Conservation (phyloP, 495 filamentous ascomycete species). For the Penicillium goetzii region DNA sequence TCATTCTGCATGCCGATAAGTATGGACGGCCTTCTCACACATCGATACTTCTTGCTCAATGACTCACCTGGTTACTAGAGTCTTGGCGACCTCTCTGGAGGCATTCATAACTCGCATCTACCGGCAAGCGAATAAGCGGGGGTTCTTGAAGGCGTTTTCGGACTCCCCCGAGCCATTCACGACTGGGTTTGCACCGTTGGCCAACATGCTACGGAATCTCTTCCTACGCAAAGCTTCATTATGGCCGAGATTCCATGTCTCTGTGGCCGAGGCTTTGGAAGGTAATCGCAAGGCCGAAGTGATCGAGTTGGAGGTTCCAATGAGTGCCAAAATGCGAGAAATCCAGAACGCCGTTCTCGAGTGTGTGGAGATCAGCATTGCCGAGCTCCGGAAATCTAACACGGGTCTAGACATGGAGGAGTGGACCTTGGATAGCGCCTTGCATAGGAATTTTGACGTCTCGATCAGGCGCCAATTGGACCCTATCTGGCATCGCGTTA, state of each 20-base stretch:
- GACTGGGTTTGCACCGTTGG: slow-evolving; percentile 83
- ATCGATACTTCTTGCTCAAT: not conserved
- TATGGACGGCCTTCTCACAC: slow-evolving; percentile 20
- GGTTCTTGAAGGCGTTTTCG: slow-evolving; percentile 96
- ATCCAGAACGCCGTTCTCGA: slow-evolving; percentile 95
- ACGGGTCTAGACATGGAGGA: slow-evolving; percentile 92
- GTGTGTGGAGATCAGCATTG: slow-evolving; percentile 92
- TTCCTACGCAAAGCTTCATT: slow-evolving; percentile 87
- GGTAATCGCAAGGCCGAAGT: slow-evolving; percentile 93
- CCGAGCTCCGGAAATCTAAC: slow-evolving; percentile 88
- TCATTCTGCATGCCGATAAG: slow-evolving; percentile 88
- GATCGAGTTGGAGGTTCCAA: slow-evolving; percentile 93
- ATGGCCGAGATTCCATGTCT: slow-evolving; percentile 94
- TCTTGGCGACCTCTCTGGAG: slow-evolving; percentile 86
- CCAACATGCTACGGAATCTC: slow-evolving; percentile 89
- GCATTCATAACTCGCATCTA: slow-evolving; percentile 95
- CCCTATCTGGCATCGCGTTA: slow-evolving; percentile 95
- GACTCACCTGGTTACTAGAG: slow-evolving; percentile 39
- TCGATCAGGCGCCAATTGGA: slow-evolving; percentile 88
- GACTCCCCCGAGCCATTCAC: slow-evolving; percentile 93
- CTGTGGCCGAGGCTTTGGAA: slow-evolving; percentile 85
- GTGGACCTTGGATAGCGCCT: slow-evolving; percentile 94
- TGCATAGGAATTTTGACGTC: slow-evolving; percentile 90
- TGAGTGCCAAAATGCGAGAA: slow-evolving; percentile 90
- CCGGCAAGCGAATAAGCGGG: slow-evolving; percentile 86